A percentile compares a stretch with the other conserved stretches of the same genome.
These are phyloP conservation scores for Yamadazyma songkhlaensis DNA, from an alignment of 1,139 yeast genomes.

Conservation along the genomic window DNA sequence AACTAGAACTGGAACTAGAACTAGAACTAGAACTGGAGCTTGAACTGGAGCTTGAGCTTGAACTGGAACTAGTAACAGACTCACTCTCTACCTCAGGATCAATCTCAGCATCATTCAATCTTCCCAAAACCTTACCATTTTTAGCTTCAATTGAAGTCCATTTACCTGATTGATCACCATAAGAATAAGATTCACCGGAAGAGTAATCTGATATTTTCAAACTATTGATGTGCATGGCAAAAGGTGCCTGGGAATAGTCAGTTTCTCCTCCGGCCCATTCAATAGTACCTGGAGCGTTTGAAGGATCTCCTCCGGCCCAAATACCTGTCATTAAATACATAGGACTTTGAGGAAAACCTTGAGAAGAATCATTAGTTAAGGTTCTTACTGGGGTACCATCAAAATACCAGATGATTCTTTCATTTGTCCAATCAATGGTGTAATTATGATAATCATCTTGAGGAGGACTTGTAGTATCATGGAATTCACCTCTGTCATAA, in stretches of 20 bases:
- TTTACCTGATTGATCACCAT: constrained; percentile 55
- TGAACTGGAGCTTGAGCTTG: constrained; percentile 5
- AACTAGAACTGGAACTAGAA: neutral
- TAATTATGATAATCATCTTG: constrained; percentile 31
- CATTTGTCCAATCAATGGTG: constrained; percentile 35
- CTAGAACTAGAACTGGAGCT: constrained; percentile 1
- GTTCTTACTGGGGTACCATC: constrained; percentile 45
- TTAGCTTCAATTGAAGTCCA: constrained; percentile 66
- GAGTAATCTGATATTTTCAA: constrained; percentile 32
- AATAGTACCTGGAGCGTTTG: constrained; percentile 46
- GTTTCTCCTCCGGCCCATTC: constrained; percentile 45
- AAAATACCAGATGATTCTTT: constrained; percentile 37
- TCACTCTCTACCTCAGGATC: constrained; percentile 5
- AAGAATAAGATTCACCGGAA: constrained; percentile 34
- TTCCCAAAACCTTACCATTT: constrained; percentile 60
- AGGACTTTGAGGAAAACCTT: constrained; percentile 52
- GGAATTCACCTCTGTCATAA: constrained; percentile 73
- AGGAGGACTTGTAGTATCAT: constrained; percentile 37
- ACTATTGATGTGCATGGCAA: constrained; percentile 27
- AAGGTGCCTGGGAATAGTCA: constrained; percentile 36
- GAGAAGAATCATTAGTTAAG: constrained; percentile 29
- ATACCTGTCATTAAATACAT: constrained; percentile 44
- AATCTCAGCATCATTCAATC: constrained; percentile 42
- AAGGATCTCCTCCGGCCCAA: constrained; percentile 48
- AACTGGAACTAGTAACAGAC: constrained; percentile 4